phyloP scores from a whole-genome alignment of 1,139 yeast species.

The Zygotorulaspora mrakii region DNA sequence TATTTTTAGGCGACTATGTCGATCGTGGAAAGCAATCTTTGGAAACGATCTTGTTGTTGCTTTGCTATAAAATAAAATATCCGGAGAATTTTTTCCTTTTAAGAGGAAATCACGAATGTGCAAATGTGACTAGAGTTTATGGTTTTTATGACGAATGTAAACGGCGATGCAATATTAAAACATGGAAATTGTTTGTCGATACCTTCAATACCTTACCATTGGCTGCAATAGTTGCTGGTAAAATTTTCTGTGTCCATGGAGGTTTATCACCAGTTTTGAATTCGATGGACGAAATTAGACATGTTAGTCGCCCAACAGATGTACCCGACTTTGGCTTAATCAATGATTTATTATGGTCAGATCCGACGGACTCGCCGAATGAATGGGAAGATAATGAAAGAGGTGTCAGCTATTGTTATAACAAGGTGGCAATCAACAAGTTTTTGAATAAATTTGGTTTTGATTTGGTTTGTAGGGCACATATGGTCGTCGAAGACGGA shows the following conservation, averaged over 20 bases:
- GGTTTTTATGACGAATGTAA: constrained; percentile 98
- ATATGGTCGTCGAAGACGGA: constrained; percentile 98
- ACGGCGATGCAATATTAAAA: constrained; percentile 83
- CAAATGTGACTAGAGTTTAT: constrained; percentile 89
- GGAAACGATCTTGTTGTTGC: constrained; percentile 78
- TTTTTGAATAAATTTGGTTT: constrained; percentile 83
- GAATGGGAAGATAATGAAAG: constrained; percentile 99
- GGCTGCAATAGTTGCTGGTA: constrained; percentile 93
- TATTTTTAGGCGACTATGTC: constrained; percentile 92
- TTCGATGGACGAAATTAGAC: constrained; percentile 86
- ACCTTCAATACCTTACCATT: constrained; percentile 92
- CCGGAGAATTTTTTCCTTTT: constrained; percentile 92
- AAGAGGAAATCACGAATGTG: constrained; percentile 96
- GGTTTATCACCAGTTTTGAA: constrained; percentile 90
- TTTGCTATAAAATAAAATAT: constrained; percentile 91
- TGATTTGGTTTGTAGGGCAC: constrained; percentile 94
- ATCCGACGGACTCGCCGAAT: constrained; percentile 89
- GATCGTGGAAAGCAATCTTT: constrained; percentile 94
- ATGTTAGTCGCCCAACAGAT: constrained; percentile 91
- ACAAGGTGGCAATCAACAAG: constrained; percentile 87
- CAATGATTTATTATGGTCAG: constrained; percentile 92
- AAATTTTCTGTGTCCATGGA: constrained; percentile 96
- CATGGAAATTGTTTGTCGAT: constrained; percentile 91
- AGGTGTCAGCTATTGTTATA: constrained; percentile 95
- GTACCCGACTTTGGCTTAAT: constrained; percentile 94